phyloP scores from a whole-genome alignment of 2,329 filamentous ascomycete genomes.

The Aspergillus sp. region DNA sequence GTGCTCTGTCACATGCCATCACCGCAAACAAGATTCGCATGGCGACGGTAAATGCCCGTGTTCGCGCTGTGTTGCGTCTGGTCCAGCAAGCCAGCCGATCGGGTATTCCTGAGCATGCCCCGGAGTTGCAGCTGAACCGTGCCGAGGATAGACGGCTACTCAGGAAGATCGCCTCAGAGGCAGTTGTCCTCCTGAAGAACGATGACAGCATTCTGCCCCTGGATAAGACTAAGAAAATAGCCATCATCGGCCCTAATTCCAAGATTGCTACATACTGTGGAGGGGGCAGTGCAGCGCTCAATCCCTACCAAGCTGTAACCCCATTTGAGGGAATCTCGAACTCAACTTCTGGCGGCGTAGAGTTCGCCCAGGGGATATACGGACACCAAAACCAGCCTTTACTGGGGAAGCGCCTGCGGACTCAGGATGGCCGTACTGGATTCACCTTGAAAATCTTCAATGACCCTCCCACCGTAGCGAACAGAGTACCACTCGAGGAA shows the following conservation, averaged over 20 bases:
- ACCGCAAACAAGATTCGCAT: conserved; percentile 55
- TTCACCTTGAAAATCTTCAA: conserved; percentile 63
- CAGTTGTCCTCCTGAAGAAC: conserved; percentile 72
- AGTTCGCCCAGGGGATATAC: conserved; percentile 61
- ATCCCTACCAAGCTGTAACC: conserved; percentile 42
- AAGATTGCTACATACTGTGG: conserved; percentile 53
- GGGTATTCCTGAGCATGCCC: conserved; percentile 55
- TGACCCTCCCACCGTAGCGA: conserved; percentile 52
- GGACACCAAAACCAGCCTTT: conserved; percentile 63
- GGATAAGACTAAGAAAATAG: conserved; percentile 43
- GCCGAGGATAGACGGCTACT: conserved; percentile 62
- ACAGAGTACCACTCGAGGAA: conserved; percentile 53
- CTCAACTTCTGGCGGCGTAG: conserved; percentile 28
- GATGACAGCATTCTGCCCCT: conserved; percentile 62
- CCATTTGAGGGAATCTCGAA: conserved; percentile 42
- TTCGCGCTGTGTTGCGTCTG: conserved; percentile 56
- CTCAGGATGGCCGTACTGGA: conserved; percentile 52
- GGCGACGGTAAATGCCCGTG: conserved; percentile 56
- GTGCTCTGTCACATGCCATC: conserved; percentile 39
- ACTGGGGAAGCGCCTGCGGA: conserved; percentile 53
- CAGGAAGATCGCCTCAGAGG: conserved; percentile 64
- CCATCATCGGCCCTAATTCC: conserved; percentile 56
- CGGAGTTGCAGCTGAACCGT: conserved; percentile 56
- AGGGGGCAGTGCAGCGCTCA: conserved; percentile 61
- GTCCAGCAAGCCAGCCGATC: conserved; percentile 57